A percentile compares a stretch with the other conserved stretches of the same genome.
These are phyloP conservation scores for Xanthoparmelia taractica DNA, from an alignment of 495 filamentous ascomycete species.

Conservation along the genomic window DNA sequence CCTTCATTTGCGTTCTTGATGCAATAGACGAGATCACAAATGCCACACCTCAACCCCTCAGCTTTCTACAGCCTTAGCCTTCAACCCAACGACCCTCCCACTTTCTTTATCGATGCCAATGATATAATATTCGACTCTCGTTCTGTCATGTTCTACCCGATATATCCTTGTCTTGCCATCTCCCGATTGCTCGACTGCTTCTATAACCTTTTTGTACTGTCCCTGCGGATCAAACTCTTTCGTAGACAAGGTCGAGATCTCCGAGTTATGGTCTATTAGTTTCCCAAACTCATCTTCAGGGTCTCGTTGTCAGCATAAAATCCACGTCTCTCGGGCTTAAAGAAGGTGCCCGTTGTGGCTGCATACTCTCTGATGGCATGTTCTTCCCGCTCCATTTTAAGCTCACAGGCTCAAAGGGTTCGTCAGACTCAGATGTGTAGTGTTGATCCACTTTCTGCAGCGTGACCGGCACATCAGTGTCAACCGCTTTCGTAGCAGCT, in stretches of 20 bases:
- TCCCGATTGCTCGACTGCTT: slow-evolving; percentile 46
- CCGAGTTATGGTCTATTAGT: slow-evolving; percentile 46
- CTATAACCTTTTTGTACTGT: slow-evolving; percentile 49
- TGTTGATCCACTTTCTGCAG: slow-evolving; percentile 53
- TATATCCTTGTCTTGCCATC: slow-evolving; percentile 70
- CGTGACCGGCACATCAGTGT: slow-evolving; percentile 50
- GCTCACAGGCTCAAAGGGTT: slow-evolving; percentile 70
- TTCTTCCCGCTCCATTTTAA: slow-evolving; percentile 50
- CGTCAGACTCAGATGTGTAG: slow-evolving; percentile 75
- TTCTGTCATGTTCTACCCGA: slow-evolving; percentile 49
- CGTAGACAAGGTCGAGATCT: slow-evolving; percentile 46
- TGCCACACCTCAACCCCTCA: slow-evolving; percentile 26
- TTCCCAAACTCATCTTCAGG: slow-evolving; percentile 48
- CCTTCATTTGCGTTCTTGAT: neutral
- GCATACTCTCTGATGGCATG: slow-evolving; percentile 29
- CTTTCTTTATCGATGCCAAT: slow-evolving; percentile 49
- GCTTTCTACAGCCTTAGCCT: slow-evolving; percentile 68
- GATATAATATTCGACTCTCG: slow-evolving; percentile 70
- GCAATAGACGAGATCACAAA: neutral
- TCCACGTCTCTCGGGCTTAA: neutral
- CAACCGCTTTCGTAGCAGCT: slow-evolving; percentile 32
- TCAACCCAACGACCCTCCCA: slow-evolving; percentile 61
- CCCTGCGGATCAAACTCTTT: slow-evolving; percentile 56
- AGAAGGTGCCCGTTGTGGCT: neutral
- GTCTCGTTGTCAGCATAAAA: slow-evolving; percentile 5